phyloP scores from a whole-genome alignment of 2,329 filamentous ascomycete genomes.

The Colletotrichum cuscutae region DNA sequence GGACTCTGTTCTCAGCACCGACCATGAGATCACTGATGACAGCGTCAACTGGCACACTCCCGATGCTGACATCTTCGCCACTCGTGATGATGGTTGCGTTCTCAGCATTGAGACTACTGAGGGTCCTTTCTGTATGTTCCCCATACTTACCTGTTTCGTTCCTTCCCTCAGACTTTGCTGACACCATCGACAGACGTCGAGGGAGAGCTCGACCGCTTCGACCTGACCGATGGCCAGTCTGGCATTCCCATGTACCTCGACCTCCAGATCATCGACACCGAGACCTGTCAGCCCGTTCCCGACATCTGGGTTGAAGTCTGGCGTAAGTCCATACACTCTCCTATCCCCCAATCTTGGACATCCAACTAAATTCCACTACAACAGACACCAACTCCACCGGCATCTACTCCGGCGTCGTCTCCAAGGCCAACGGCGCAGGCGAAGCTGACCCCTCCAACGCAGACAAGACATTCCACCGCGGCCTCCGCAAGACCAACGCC shows the following conservation, averaged over 20 bases:
- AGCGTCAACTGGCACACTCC: conserved; percentile 4
- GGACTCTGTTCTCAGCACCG: conserved; percentile 1
- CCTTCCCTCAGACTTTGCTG: neutral
- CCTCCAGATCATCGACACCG: conserved; percentile 31
- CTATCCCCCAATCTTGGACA: neutral
- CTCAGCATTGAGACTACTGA: conserved; percentile 13
- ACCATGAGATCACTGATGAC: conserved; percentile 20
- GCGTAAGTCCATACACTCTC: conserved; percentile 3
- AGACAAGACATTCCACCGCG: conserved; percentile 15
- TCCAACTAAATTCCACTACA: neutral
- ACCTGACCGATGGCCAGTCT: conserved; percentile 8
- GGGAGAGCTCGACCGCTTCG: conserved; percentile 21
- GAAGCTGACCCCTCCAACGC: conserved; percentile 4
- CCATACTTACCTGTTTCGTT: neutral
- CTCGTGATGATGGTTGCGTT: conserved; percentile 23
- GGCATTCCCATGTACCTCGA: conserved; percentile 25
- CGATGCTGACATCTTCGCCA: conserved; percentile 22
- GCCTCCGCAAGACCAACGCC: conserved; percentile 36
- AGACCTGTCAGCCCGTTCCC: conserved; percentile 25
- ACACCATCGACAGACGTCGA: conserved; percentile 15
- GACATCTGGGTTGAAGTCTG: conserved; percentile 23
- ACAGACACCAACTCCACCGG: conserved; percentile 29
- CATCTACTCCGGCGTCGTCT: conserved; percentile 27
- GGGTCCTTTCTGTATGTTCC: conserved; percentile 8
- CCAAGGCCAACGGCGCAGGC: conserved; percentile 13